Evolutionary conservation across 345 rosid genomes (phyloP), one percentile per base, ranked within the genome.

Genomic region (Bretschneidera sinensis): DNA sequence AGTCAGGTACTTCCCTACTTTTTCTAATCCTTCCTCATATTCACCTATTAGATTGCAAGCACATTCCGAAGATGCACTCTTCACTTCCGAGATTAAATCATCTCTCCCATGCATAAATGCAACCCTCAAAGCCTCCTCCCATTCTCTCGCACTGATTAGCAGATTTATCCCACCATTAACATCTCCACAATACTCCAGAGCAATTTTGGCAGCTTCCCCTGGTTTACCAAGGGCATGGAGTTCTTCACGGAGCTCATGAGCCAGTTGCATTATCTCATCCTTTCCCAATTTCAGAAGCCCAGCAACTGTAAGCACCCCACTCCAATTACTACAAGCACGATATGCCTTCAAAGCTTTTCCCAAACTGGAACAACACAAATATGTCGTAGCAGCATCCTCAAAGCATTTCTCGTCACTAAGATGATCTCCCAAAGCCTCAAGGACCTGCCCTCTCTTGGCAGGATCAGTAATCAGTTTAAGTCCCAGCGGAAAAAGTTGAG

Each of bases 101-200:
- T 85, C 96, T 54, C 68, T 74, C 68, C 62, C 74, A 68, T 90
- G 81, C 89, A 88, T 62, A 68, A 81, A 85, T 58, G 95, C 78
- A 73, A 90, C 76, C 70, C 99, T 79, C 66, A 88, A 72, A 65
- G 97, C 97, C 55, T 94, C 97, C 74, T 88, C 97, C 99, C 99
- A 94, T 48, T 90, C 92, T 79, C 95, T 85, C 2, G 96, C 96
- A 70, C 59, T 77, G 66, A 85, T 81, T 66, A 90, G 80, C 76
- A 90, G 78, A 68, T 59, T 80, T 22, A 88, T 53, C 52, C 96
- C 99, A 61, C 61, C 67, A 49, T 74, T 79, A 60, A 90, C 75
- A 76, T 90, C 97, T 68, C 76, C 67, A 58, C 91, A 88, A 66
- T 90, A 88, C 22, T 88, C 99, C 34, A 94, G 74, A 55, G 96